Evolutionary conservation across 805 yeast genomes (phyloP).

Genomic region (Suhomyces prunicola): DNA sequence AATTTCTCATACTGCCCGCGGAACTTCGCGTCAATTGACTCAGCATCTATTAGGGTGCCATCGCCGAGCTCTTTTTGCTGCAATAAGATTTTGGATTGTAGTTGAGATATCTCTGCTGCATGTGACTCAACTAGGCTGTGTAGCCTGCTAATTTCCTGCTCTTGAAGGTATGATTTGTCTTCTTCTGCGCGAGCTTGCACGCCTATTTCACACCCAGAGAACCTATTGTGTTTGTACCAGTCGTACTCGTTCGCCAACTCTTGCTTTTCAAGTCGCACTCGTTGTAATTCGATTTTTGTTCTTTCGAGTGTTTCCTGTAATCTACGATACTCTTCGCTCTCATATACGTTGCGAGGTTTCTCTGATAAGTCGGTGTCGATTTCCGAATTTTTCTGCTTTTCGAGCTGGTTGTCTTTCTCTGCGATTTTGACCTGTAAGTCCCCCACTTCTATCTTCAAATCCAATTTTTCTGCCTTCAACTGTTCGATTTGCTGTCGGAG

Average conservation of each 20-base stretch:
- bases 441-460: conserved; percentile 14
- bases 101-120: neutral
- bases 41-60: conserved; percentile 11
- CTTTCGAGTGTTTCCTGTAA: conserved; percentile 8
- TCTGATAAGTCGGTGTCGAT: neutral
- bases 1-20: conserved; percentile 22
- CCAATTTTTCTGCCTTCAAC: conserved; percentile 15
- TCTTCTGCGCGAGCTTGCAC: neutral
- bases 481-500: conserved; percentile 8
- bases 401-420: neutral
- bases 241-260: conserved; percentile 1
- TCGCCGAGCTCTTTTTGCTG: conserved; percentile 6
- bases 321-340: neutral
- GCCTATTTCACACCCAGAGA: neutral
- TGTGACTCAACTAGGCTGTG: neutral
- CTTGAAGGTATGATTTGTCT: neutral
- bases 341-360: neutral
- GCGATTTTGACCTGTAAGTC: conserved; percentile 1
- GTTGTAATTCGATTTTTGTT: conserved; percentile 9
- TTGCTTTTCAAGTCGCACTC: conserved; percentile 2
- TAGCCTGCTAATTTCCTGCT: neutral
- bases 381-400: neutral
- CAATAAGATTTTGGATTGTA: neutral
- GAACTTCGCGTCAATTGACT: conserved; percentile 19
- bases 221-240: neutral